These are phyloP conservation scores for Crepidotus variabilis DNA, from an alignment of 768 basidiomycete species.

Conservation along the genomic window DNA sequence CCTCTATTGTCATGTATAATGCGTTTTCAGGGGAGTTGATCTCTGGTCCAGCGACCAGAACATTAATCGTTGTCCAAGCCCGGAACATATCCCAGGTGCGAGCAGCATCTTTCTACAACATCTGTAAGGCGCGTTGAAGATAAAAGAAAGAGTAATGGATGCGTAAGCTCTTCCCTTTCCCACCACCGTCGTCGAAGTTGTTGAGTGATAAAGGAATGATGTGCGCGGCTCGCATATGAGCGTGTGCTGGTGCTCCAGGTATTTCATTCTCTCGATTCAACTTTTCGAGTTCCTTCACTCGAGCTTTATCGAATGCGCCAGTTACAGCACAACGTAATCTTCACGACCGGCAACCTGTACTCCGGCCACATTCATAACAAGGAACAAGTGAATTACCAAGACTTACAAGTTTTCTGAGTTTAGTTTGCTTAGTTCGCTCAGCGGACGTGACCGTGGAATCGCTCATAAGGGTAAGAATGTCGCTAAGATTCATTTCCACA, in stretches of 20 bases:
- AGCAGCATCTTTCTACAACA: slow-evolving; percentile 7
- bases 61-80: slow-evolving; percentile 13
- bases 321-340: slow-evolving; percentile 15
- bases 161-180: slow-evolving; percentile 5
- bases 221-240: slow-evolving; percentile 9
- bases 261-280: slow-evolving; percentile 4
- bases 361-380: background rate
- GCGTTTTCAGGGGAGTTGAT: slow-evolving; percentile 16
- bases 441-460: background rate
- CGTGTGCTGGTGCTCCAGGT: background rate
- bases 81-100: slow-evolving; percentile 11
- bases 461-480: background rate
- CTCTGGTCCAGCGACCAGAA: slow-evolving; percentile 3
- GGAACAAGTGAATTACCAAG: background rate
- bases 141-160: background rate
- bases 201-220: slow-evolving; percentile 15
- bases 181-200: slow-evolving; percentile 6
- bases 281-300: background rate
- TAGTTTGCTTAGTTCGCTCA: background rate
- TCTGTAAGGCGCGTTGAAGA: background rate
- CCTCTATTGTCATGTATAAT: slow-evolving; percentile 12
- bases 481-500: background rate
- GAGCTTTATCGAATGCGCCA: slow-evolving; percentile 6
- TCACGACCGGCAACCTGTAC: slow-evolving; percentile 13
- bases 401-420: background rate